A percentile compares a stretch with the other conserved stretches of the same genome.
Conservation (phyloP, 1,284 basidiomycete species). For the Boletellus deceptivus region DNA sequence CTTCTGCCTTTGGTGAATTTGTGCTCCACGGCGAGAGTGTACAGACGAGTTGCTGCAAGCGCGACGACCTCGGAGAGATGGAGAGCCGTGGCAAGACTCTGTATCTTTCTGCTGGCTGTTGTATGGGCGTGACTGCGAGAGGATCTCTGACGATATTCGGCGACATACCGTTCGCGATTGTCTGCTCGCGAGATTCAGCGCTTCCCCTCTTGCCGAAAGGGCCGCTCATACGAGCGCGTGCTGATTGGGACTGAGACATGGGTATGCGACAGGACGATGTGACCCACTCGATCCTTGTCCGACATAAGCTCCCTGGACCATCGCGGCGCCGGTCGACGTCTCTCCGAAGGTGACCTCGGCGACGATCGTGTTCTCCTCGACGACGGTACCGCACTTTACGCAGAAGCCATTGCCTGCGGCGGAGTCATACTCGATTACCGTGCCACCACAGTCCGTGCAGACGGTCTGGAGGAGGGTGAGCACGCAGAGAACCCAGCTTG, state of each 20-base stretch:
- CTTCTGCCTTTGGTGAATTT: slow-evolving; percentile 93
- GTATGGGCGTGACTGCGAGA: neutral
- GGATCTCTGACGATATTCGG: neutral
- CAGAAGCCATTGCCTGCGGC: slow-evolving; percentile 85
- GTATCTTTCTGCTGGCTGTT: slow-evolving; percentile 78
- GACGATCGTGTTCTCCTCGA: slow-evolving; percentile 94
- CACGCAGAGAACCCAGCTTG: neutral
- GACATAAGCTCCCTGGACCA: slow-evolving; percentile 96
- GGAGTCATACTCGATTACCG: slow-evolving; percentile 78
- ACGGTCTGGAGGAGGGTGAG: slow-evolving; percentile 35
- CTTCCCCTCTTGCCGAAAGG: slow-evolving; percentile 77
- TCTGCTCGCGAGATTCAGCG: slow-evolving; percentile 82
- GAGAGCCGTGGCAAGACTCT: slow-evolving; percentile 76
- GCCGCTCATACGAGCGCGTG: slow-evolving; percentile 75
- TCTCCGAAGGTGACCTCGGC: slow-evolving; percentile 95
- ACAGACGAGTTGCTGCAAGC: slow-evolving; percentile 83
- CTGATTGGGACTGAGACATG: slow-evolving; percentile 39
- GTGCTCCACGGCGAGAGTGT: slow-evolving; percentile 92
- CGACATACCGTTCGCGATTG: slow-evolving; percentile 77
- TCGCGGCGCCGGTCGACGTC: slow-evolving; percentile 87
- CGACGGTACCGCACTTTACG: slow-evolving; percentile 80
- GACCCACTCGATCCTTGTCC: slow-evolving; percentile 86
- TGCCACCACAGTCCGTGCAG: slow-evolving; percentile 73
- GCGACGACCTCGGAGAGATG: slow-evolving; percentile 79
- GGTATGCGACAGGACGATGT: neutral